Base-by-base conservation (phyloP, 805 yeast species). In the Kazachstania kunashirensis region DNA sequence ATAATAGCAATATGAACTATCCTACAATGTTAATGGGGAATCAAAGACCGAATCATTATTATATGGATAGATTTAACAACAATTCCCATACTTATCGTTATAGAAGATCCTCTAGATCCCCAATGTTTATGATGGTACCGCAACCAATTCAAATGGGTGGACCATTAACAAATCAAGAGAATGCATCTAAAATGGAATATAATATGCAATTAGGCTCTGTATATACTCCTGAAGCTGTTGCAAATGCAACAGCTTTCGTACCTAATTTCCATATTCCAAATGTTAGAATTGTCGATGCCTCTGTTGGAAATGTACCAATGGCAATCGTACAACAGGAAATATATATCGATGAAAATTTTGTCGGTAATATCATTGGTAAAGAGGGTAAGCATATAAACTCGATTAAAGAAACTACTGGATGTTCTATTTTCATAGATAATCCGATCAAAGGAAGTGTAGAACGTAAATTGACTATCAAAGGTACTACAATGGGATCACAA, bases 341-440 rank as follows among this genome's bases (percentile, higher is more conserved):
- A 3, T 78, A 63, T 46, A 84, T 85, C 30, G 86, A 94, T 17
- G 78, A 79, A 52, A 73, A 74, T 25, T 79, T 71, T 57, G 86
- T 85, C 27, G 95, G 95, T 1, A 73, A 83, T 27, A 78, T 85
- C 19, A 85, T 85, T 41, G 95, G 95, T 1, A 83, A 77, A 58
- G 84, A 85, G 23, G 95, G 95, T 14, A 75, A 80, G 49, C 81
- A 79, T 47, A 79, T 85, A 40, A 80, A 77, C 50, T 84, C 81
- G 43, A 77, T 85, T 34, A 71, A 89, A 43, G 78, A 77, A 41
- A 67, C 74, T 20, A 75, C 89, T 15, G 89, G 94, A 23, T 73
- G 84, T 31, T 77, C 79, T 40, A 83, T 85, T 19, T 73, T 75
- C 44, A 80, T 85, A 37, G 83, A 76, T 44, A 75, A 68, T 25